phyloP scores from a whole-genome alignment of 768 basidiomycete genomes.

The Leucosporidium yakuticum region DNA sequence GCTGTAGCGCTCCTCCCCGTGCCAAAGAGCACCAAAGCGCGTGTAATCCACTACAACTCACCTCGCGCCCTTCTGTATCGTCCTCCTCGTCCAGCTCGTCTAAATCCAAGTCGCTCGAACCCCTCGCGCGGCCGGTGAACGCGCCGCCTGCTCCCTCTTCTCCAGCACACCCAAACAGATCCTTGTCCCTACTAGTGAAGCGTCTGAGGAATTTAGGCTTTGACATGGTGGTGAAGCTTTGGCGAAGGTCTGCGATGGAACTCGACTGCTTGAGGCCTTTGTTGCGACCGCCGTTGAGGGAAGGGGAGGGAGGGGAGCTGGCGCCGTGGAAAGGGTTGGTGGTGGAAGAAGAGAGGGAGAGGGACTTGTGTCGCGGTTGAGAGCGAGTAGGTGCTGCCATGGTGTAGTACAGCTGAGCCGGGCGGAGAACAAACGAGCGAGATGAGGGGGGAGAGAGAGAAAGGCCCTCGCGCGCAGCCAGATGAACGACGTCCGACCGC shows the following conservation, averaged over 20 bases:
- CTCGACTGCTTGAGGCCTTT: not conserved
- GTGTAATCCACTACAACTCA: not conserved
- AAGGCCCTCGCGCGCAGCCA: not conserved
- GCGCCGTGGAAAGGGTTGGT: not conserved
- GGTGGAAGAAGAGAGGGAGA: not conserved
- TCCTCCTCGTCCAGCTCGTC: not conserved
- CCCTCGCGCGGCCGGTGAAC: not conserved
- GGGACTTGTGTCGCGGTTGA: not conserved
- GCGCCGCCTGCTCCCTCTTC: no score
- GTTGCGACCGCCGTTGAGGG: not conserved
- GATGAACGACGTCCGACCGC: no score
- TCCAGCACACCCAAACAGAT: no score
- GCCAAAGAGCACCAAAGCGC: not conserved
- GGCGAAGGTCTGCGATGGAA: not conserved
- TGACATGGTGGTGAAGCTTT: no score
- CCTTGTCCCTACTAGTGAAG: no score
- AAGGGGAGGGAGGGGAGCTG: not conserved
- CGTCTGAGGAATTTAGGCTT: no score
- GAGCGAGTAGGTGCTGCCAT: not conserved
- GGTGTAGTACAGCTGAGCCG: not conserved
- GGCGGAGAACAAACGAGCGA: not conserved
- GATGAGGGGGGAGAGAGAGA: not conserved
- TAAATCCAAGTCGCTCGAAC: not conserved
- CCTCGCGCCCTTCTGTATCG: not conserved
- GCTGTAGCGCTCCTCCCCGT: not conserved